Conservation (phyloP, 306 rosid genomes). For the Gleditsia sinensis region DNA sequence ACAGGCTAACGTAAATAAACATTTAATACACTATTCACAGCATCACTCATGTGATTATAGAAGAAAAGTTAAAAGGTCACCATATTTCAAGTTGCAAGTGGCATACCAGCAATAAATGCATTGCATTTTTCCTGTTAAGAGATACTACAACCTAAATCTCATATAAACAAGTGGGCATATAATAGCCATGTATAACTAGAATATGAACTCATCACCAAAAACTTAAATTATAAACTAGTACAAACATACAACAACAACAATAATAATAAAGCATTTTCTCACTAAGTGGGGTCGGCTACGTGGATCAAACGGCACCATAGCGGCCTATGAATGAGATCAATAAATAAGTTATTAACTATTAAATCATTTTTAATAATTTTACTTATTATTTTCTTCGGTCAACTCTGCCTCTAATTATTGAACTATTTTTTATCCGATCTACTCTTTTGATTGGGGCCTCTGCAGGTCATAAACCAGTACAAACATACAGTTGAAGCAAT, state of each 20-base stretch:
- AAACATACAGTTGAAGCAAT: neutral
- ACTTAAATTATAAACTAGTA: neutral
- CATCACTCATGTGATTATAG: neutral
- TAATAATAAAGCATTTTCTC: too few relatives aligned
- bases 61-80: neutral
- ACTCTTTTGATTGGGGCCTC: too few relatives aligned
- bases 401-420: too few relatives aligned
- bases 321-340: too few relatives aligned
- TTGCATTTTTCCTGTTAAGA: neutral
- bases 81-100: neutral
- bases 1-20: slow-evolving; percentile 15
- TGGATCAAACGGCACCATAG: too few relatives aligned
- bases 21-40: neutral
- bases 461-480: neutral
- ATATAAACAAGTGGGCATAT: neutral
- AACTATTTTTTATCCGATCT: too few relatives aligned
- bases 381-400: too few relatives aligned
- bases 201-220: neutral
- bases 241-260: neutral
- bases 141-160: neutral
- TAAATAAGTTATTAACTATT: too few relatives aligned
- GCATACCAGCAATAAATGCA: neutral
- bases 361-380: too few relatives aligned
- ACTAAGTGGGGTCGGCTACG: too few relatives aligned
- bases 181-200: neutral